These are phyloP conservation scores for Solanum lycopersicoides DNA, from an alignment of 257 asterid genomes.

Conservation along the genomic window DNA sequence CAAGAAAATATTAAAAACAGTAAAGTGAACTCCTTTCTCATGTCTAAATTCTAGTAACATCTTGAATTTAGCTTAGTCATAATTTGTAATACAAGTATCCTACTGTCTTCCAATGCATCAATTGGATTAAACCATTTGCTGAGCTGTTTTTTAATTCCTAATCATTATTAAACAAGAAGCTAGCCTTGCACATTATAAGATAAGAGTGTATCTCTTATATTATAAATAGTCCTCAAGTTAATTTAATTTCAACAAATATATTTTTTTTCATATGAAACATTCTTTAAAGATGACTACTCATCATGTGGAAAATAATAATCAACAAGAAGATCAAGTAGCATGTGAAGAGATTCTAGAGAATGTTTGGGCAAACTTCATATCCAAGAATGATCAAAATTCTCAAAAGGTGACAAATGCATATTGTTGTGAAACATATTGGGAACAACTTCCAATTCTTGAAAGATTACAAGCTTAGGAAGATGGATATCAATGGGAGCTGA, in stretches of 20 bases:
- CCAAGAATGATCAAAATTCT: neutral
- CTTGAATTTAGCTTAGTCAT: conserved; percentile 2
- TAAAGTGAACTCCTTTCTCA: neutral
- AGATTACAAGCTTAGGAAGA: conserved; percentile 60
- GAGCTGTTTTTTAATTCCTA: neutral
- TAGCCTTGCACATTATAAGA: neutral
- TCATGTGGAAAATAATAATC: neutral
- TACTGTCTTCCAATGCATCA: conserved; percentile 1
- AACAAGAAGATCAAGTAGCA: neutral
- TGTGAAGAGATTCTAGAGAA: neutral
- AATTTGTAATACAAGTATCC: neutral
- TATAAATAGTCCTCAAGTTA: neutral
- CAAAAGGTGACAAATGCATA: neutral
- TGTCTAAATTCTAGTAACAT: conserved; percentile 4
- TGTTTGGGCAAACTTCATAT: conserved; percentile 6
- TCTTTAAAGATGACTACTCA: neutral
- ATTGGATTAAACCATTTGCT: neutral
- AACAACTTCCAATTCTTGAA: conserved; percentile 32
- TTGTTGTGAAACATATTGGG: conserved; percentile 10
- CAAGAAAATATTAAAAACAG: neutral
- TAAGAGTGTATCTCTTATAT: neutral
- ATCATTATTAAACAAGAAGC: neutral
- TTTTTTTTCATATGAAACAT: neutral
- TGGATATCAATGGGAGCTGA: conserved; percentile 71
- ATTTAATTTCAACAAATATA: neutral